Evolutionary conservation across 176 grass and related monocot species (phyloP), one percentile per base, ranked within the genome.

Genomic region (Triticum monococcum): DNA sequence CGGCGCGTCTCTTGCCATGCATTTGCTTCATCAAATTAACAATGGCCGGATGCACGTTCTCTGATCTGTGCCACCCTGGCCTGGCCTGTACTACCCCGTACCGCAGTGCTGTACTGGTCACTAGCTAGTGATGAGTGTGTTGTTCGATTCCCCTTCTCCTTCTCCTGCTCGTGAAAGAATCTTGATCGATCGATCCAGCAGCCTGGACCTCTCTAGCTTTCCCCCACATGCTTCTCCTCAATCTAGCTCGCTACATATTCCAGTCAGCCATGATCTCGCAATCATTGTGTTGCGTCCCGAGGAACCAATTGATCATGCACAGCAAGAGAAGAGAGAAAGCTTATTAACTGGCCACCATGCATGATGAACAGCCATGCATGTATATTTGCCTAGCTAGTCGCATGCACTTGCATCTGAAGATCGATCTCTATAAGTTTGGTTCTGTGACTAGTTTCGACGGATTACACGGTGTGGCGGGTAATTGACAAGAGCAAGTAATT

Each of bases 31-130:
- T 77, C 65, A 85, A 85, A 85, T 78, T 85, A 85, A 78, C 37
- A 85, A 85, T 72, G 23, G 82, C 71, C 12, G 82, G 30, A 43
- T 64, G 86, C 89, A 91, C 85, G 86, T 88, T 91, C 52, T 78
- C 38, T 59, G 77, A 85, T 72, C 82, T 78, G 78, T 88, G 82
- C 81, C 86, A 91, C 81, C 86, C 86, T 91, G 89, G 69, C 86
- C 77, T 85, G 45, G 12, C 45, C 3, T 48, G 86, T 85, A 81
- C 16, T 60, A 25, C 50, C 76, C 76, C 46, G 81, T 90, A 91
- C 86, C 43, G 86, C 77, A 77, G 82, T 77, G 78, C 81, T 77
- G 77, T 70, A 66, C 64, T 8, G 52, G 8, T 57, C 78, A 71
- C 45, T 40, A n/a, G 61, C 64, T 11, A 48, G 61, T 54, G n/a